Conservation (phyloP, 2,329 filamentous ascomycete species). For the Ambrosiella cleistominuta region DNA sequence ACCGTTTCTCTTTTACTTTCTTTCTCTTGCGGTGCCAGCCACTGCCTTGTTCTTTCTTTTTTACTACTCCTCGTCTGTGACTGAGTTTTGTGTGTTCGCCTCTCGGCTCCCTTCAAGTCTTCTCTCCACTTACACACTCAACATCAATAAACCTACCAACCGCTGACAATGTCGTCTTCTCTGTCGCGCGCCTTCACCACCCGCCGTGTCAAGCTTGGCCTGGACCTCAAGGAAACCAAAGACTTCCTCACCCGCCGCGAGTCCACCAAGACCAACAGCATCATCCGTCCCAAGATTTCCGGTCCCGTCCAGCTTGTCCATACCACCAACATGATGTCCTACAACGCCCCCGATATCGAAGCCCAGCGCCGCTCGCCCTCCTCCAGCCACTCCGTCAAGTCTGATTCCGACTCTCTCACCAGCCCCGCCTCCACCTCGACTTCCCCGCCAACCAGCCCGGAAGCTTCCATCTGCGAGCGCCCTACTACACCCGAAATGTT, state of each 20-base stretch:
- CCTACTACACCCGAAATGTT: constrained; percentile 44
- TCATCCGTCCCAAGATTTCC: constrained; percentile 56
- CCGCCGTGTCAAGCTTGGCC: constrained; percentile 39
- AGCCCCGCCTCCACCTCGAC: constrained; percentile 33
- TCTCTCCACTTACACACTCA: constrained; percentile 2
- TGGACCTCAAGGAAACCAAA: constrained; percentile 26
- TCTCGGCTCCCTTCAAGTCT: not conserved
- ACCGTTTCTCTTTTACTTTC: constrained; percentile 2
- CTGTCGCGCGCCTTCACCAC: constrained; percentile 57
- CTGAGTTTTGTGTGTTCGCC: constrained; percentile 2
- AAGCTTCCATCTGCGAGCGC: constrained; percentile 39
- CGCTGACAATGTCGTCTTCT: constrained; percentile 29
- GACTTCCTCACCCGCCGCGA: constrained; percentile 30
- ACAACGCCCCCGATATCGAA: constrained; percentile 72
- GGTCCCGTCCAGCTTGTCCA: constrained; percentile 72
- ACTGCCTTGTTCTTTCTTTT: not conserved
- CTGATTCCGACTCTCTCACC: constrained; percentile 53
- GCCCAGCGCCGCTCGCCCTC: constrained; percentile 25
- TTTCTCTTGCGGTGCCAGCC: constrained; percentile 8
- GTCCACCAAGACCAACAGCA: constrained; percentile 27
- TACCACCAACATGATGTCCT: constrained; percentile 90
- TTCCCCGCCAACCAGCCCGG: constrained; percentile 51
- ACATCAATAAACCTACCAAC: constrained; percentile 10
- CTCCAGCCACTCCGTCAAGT: constrained; percentile 37
- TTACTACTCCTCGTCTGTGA: not conserved